phyloP scores from a whole-genome alignment of 192 early-diverging fungal species.

The Pilaira anomala region DNA sequence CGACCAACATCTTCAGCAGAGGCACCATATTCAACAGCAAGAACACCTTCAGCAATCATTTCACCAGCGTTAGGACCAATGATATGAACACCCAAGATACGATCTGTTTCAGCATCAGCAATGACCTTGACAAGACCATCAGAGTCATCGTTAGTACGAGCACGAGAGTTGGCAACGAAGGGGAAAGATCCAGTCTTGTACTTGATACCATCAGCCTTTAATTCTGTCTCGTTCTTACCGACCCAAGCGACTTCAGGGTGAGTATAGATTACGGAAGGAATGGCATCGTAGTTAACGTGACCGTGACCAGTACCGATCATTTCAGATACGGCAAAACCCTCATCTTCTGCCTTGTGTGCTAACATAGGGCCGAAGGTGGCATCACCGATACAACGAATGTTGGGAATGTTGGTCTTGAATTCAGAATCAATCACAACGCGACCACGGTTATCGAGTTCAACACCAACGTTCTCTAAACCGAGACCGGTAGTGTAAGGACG shows the following conservation, averaged over 20 bases:
- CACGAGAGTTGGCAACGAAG: conserved; percentile 94
- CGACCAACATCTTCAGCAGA: conserved; percentile 96
- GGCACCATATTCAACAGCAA: conserved; percentile 98
- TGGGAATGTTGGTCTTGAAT: conserved; percentile 82
- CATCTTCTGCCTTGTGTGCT: conserved; percentile 99
- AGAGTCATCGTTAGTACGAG: conserved; percentile 93
- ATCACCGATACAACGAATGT: conserved; percentile 95
- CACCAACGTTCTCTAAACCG: conserved; percentile 88
- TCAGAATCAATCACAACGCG: conserved; percentile 82
- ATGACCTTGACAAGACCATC: conserved; percentile 97
- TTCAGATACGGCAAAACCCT: conserved; percentile 94
- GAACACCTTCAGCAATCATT: conserved; percentile 97
- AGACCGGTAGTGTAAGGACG: conserved; percentile 92
- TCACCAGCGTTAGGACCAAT: conserved; percentile 98
- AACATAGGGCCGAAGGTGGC: conserved; percentile 97
- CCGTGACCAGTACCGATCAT: conserved; percentile 89
- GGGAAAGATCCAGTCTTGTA: conserved; percentile 94
- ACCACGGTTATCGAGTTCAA: conserved; percentile 83
- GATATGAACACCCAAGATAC: conserved; percentile 96
- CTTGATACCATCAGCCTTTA: conserved; percentile 82
- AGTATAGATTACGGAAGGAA: conserved; percentile 98
- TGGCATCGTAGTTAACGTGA: conserved; percentile 98
- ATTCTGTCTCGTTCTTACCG: conserved; percentile 92
- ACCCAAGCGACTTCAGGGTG: conserved; percentile 99
- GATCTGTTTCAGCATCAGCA: conserved; percentile 91